Evolutionary conservation across 805 yeast genomes (phyloP).

Genomic region (Starmerella vaccinii): DNA sequence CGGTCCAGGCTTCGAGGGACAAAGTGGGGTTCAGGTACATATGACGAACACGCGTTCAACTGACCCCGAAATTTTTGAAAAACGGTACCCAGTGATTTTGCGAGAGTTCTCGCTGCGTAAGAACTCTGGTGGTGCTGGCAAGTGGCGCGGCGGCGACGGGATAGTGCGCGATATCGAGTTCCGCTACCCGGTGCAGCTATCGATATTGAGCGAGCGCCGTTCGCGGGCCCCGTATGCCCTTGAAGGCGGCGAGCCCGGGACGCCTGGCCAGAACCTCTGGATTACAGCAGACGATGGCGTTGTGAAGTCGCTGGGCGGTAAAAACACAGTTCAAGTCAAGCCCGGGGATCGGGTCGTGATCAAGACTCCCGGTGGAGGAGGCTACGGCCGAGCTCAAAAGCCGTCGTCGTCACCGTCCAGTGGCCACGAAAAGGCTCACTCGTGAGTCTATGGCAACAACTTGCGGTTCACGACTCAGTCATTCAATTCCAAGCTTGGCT

Average conservation of each 20-base stretch:
- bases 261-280: constrained; percentile 54
- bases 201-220: constrained; percentile 79
- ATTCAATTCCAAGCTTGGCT: background rate
- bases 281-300: constrained; percentile 25
- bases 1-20: constrained; percentile 75
- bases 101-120: constrained; percentile 59
- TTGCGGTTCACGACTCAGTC: no score
- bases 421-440: no score
- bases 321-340: constrained; percentile 46
- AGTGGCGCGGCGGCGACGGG: constrained; percentile 72
- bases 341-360: constrained; percentile 60
- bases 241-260: constrained; percentile 69
- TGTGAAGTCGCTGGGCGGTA: constrained; percentile 48
- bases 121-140: constrained; percentile 75
- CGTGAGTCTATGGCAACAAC: no score
- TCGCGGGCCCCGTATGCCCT: constrained; percentile 78
- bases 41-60: constrained; percentile 92
- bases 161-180: constrained; percentile 78
- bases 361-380: constrained; percentile 81
- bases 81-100: constrained; percentile 73
- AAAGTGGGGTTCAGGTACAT: constrained; percentile 83
- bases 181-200: constrained; percentile 57
- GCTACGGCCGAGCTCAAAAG: constrained; percentile 42
- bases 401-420: no score
- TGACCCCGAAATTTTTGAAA: constrained; percentile 80